Percentiles rank a stretch among this genome's conserved stretches.
Evolutionary conservation across 495 filamentous ascomycete genomes (phyloP).

Genomic region (Aspergillus nidulans): DNA sequence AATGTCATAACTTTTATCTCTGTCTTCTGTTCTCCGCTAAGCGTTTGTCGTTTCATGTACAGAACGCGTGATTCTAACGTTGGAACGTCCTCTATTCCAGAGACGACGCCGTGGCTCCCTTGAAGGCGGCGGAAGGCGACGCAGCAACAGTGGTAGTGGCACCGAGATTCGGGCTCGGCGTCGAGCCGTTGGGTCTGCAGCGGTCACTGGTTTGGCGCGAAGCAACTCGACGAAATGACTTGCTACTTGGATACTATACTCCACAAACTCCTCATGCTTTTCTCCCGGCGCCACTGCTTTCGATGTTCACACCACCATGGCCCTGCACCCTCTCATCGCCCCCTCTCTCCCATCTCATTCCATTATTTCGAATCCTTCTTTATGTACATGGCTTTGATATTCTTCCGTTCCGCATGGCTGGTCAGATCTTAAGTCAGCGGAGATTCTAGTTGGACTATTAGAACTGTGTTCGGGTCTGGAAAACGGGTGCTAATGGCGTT

Average conservation of each 20-base stretch:
- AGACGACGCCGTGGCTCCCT: conserved; percentile 46
- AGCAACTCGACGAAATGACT: conserved; percentile 44
- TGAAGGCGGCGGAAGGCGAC: conserved; percentile 40
- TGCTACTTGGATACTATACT: conserved; percentile 24
- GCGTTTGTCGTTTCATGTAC: conserved; percentile 29
- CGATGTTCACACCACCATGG: conserved; percentile 18
- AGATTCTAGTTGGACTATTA: conserved; percentile 43
- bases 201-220: conserved; percentile 40
- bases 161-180: conserved; percentile 44
- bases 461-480: conserved; percentile 48
- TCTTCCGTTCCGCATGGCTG: conserved; percentile 29
- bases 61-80: conserved; percentile 51
- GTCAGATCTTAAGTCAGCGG: conserved; percentile 25
- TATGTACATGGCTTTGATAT: conserved; percentile 47
- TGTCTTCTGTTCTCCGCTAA: conserved; percentile 42
- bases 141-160: conserved; percentile 46
- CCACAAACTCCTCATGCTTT: conserved; percentile 18
- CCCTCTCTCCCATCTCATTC: conserved; percentile 18
- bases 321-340: conserved; percentile 8
- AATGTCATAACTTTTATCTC: conserved; percentile 8
- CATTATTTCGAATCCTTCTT: conserved; percentile 22
- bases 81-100: conserved; percentile 48
- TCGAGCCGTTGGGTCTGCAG: conserved; percentile 39
- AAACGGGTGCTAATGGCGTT: conserved; percentile 50
- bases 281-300: conserved; percentile 22